A percentile compares a stretch with the other conserved stretches of the same genome.
Evolutionary conservation across 441 rosid species (phyloP).

Genomic region (Sinapis alba): DNA sequence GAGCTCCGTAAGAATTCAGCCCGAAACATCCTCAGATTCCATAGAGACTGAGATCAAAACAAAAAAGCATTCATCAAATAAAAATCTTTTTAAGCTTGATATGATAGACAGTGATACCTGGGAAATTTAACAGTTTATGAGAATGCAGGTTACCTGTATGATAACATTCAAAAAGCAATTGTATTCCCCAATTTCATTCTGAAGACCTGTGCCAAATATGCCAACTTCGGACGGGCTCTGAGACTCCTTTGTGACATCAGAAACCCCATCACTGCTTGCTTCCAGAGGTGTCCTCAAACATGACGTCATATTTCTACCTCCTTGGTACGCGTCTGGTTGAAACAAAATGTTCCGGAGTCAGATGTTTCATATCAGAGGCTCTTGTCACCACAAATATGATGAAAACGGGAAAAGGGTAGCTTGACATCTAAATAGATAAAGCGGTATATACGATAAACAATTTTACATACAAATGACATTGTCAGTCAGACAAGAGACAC

Average conservation of each 20-base stretch:
- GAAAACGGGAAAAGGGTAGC: neutral
- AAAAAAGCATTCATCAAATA: conserved; percentile 24
- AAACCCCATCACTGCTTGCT: conserved; percentile 40
- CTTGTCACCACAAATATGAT: conserved; percentile 13
- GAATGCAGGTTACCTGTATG: conserved; percentile 67
- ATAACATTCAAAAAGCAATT: conserved; percentile 97
- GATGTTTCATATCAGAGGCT: conserved; percentile 3
- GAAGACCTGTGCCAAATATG: conserved; percentile 78
- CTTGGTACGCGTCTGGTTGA: conserved; percentile 65
- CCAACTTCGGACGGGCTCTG: conserved; percentile 45
- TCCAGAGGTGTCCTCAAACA: conserved; percentile 43
- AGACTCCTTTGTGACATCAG: conserved; percentile 39
- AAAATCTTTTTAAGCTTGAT: neutral
- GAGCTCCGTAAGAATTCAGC: conserved; percentile 81
- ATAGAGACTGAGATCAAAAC: conserved; percentile 66
- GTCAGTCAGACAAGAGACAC: conserved; percentile 14
- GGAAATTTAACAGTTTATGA: conserved; percentile 15
- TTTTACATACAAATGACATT: conserved; percentile 17
- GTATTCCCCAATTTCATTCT: conserved; percentile 95
- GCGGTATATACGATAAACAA: neutral
- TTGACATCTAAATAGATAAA: neutral
- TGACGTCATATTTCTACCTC: conserved; percentile 53
- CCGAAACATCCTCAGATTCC: conserved; percentile 87
- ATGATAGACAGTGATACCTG: neutral
- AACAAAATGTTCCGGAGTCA: conserved; percentile 33